Evolutionary conservation across 179 eudicot species (phyloP).

Genomic region (Sideroxylon spinosum): DNA sequence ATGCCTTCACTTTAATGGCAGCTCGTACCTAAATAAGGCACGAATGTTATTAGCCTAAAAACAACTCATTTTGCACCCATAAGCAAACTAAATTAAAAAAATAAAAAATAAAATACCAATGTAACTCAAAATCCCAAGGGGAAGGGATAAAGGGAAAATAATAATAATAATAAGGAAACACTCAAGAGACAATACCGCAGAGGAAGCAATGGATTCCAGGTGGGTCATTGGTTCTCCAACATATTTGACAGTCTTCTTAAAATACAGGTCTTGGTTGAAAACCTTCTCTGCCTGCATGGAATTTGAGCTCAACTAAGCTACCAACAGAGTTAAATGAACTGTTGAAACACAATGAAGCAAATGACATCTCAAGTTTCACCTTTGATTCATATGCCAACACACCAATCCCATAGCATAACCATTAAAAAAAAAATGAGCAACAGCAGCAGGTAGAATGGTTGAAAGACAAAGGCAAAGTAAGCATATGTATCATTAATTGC

Average conservation of each 20-base stretch:
- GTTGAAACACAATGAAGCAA: background rate
- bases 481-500: background rate
- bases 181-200: slow-evolving; percentile 48
- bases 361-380: background rate
- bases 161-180: no score
- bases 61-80: background rate
- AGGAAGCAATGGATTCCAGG: slow-evolving; percentile 75
- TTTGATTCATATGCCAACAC: background rate
- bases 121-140: background rate
- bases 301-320: slow-evolving; percentile 7
- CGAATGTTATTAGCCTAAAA: background rate
- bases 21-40: slow-evolving; percentile 61
- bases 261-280: slow-evolving; percentile 55
- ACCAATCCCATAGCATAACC: background rate
- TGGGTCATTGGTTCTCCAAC: slow-evolving; percentile 76
- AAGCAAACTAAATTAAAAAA: background rate
- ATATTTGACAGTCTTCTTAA: slow-evolving; percentile 53
- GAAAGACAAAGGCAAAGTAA: background rate
- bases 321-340: background rate
- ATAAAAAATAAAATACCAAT: no score
- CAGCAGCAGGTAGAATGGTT: background rate
- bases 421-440: background rate
- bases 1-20: slow-evolving; percentile 89
- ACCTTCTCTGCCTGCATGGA: slow-evolving; percentile 66
- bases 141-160: background rate